Percentiles rank a stretch among this genome's conserved stretches.
phyloP scores from a whole-genome alignment of 805 yeast species.

The Zygosaccharomyces gambellarensis region DNA sequence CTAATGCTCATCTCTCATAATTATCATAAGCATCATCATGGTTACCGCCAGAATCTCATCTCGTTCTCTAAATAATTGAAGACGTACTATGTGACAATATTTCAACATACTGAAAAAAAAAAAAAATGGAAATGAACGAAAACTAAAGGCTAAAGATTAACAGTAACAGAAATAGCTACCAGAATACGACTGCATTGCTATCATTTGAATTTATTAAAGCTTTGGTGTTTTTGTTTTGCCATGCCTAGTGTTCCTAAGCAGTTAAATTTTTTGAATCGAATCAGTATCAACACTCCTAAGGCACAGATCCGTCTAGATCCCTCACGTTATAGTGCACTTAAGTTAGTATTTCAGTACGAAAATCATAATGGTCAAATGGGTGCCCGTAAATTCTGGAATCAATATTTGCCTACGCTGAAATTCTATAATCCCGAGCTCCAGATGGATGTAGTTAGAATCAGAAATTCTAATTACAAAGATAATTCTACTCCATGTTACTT shows the following conservation, averaged over 20 bases:
- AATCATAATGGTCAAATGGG: conserved; percentile 57
- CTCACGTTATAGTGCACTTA: conserved; percentile 36
- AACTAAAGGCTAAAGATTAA: background rate
- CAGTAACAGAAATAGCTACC: background rate
- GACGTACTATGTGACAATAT: background rate
- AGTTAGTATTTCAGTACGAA: conserved; percentile 48
- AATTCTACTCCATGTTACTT: conserved; percentile 29
- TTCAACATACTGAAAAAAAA: background rate
- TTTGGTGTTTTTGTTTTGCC: too few species aligned
- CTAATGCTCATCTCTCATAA: background rate
- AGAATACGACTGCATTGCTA: too few species aligned
- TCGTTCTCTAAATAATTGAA: background rate
- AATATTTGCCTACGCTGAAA: conserved; percentile 66
- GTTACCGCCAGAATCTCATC: background rate
- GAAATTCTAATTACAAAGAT: conserved; percentile 26
- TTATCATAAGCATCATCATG: too few species aligned
- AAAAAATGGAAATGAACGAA: background rate
- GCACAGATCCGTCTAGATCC: conserved; percentile 29
- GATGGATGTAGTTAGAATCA: conserved; percentile 56
- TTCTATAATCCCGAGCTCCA: conserved; percentile 75
- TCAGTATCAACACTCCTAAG: conserved; percentile 26
- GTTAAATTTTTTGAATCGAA: conserved; percentile 24
- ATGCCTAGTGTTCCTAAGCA: conserved; percentile 30
- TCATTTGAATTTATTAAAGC: too few species aligned
- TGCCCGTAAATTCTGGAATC: conserved; percentile 69